Conservation (phyloP, 495 filamentous ascomycete genomes). For the Clavariopsis aquatica region DNA sequence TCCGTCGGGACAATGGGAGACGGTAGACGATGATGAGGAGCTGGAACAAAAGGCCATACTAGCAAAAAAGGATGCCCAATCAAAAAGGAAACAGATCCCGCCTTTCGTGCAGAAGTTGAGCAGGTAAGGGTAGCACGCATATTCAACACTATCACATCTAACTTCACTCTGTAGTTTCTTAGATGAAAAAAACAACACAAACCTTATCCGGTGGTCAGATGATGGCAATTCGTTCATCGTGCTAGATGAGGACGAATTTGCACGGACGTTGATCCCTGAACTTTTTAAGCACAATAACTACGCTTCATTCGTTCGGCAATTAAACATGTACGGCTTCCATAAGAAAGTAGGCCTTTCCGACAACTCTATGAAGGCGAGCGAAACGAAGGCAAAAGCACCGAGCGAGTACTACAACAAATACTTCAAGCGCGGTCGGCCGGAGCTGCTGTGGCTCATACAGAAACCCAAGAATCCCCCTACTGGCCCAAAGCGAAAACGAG, state of each 20-base stretch:
- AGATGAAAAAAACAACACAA: conserved; percentile 85
- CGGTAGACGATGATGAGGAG: conserved; percentile 65
- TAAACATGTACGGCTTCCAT: conserved; percentile 99
- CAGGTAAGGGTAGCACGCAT: conserved; percentile 63
- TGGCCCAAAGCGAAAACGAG: conserved; percentile 64
- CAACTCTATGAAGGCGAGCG: conserved; percentile 95
- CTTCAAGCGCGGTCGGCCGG: conserved; percentile 90
- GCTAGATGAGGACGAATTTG: conserved; percentile 97
- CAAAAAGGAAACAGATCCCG: conserved; percentile 90
- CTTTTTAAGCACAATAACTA: conserved; percentile 99
- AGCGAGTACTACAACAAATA: conserved; percentile 97
- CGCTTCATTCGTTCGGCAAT: conserved; percentile 94
- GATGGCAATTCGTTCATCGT: conserved; percentile 96
- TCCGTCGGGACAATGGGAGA: conserved; percentile 24
- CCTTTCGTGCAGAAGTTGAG: conserved; percentile 98
- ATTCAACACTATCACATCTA: neutral
- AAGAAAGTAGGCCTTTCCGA: conserved; percentile 97
- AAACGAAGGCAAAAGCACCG: conserved; percentile 93
- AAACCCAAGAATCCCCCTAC: conserved; percentile 74
- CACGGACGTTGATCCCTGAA: conserved; percentile 93
- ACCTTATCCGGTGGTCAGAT: conserved; percentile 96
- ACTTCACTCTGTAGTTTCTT: conserved; percentile 69
- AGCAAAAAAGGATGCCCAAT: conserved; percentile 79
- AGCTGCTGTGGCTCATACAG: conserved; percentile 94
- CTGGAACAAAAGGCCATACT: conserved; percentile 72